These are phyloP conservation scores for Cladorrhinum sp. DNA, from an alignment of 2,329 filamentous ascomycete species.

Conservation along the genomic window DNA sequence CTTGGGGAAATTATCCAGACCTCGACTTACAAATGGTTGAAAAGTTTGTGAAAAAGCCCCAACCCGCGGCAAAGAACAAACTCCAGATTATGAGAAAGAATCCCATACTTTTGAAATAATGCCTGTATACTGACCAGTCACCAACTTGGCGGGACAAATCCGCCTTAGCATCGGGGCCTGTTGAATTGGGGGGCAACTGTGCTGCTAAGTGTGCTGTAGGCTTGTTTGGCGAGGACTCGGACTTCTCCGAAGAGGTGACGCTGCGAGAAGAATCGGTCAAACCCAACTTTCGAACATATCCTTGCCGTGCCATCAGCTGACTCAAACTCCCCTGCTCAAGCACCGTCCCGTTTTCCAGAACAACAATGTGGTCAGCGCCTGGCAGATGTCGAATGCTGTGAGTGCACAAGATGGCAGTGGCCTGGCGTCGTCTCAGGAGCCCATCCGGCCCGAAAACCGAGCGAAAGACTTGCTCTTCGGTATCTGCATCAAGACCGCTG, in stretches of 20 bases:
- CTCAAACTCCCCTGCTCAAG: constrained; percentile 44
- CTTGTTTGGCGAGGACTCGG: constrained; percentile 19
- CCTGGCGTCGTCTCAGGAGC: constrained; percentile 27
- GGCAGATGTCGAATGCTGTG: constrained; percentile 40
- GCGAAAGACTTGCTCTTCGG: constrained; percentile 40
- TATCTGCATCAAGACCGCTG: constrained; percentile 32
- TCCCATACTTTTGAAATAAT: constrained; percentile 26
- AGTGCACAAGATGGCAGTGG: constrained; percentile 37
- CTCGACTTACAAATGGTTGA: constrained; percentile 24
- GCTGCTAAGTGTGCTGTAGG: neutral
- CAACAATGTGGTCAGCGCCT: constrained; percentile 46
- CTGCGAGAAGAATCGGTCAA: constrained; percentile 24
- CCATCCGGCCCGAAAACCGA: constrained; percentile 38
- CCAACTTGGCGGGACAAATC: constrained; percentile 14
- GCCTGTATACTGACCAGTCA: constrained; percentile 23
- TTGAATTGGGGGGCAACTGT: constrained; percentile 3
- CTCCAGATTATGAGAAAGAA: constrained; percentile 10
- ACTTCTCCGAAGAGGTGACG: constrained; percentile 35
- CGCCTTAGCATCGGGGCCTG: constrained; percentile 5
- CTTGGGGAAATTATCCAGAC: too few species aligned
- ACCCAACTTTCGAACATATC: constrained; percentile 39
- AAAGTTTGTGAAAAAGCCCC: constrained; percentile 27
- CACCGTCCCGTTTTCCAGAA: constrained; percentile 41
- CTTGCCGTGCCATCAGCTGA: constrained; percentile 36
- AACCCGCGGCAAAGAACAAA: constrained; percentile 13